Evolutionary conservation across 352 stramenopile genomes (phyloP), one percentile per base, ranked within the genome.

Genomic region (Phytophthora fragariae): DNA sequence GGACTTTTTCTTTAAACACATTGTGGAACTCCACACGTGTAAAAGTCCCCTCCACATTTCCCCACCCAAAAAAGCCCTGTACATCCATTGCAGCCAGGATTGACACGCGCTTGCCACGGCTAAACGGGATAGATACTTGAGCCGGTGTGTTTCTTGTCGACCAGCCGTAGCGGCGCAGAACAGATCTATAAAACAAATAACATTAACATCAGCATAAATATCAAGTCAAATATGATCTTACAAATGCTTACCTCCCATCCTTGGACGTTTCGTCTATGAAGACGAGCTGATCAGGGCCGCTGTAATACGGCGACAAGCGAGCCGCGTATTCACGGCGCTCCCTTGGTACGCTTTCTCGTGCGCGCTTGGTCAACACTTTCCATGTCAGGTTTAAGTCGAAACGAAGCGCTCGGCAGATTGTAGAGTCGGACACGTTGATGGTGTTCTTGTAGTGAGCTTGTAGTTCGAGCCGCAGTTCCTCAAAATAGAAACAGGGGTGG

Each of bases 21-120:
- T 87, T 65, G 65, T 98, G 94, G 24, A 98, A 90, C 3, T 90
- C 79, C 58, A 89, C 85, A 72, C 97, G 94, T 66, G 90, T 97
- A 27, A 80, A 76, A 3, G 68, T 76, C 0, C 27, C 60, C 4
- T 63, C 58, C 3, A 62, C 37, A 14, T 29, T 65, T 21, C 52
- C 57, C 62, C 57, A 76, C 1, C 47, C 24, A 56, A 75, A 55
- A n/a, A 70, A 75, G 3, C 29, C 57, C 5, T 62, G 11, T 1
- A 60, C 60, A 14, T 74, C 68, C 27, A 70, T 70, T 12, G 73
- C 64, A 8, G 63, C 63, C 12, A 76, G 29, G 29, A 75, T 58
- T 1, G 63, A 79, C 0, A 79, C 66, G 1, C 62, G 24, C 10
- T 70, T 64, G 5, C n/a, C 0, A 10, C 46, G 15, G 29, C 46